Evolutionary conservation across 2,329 filamentous ascomycete species (phyloP).

Genomic region (Stagonosporopsis vannaccii): DNA sequence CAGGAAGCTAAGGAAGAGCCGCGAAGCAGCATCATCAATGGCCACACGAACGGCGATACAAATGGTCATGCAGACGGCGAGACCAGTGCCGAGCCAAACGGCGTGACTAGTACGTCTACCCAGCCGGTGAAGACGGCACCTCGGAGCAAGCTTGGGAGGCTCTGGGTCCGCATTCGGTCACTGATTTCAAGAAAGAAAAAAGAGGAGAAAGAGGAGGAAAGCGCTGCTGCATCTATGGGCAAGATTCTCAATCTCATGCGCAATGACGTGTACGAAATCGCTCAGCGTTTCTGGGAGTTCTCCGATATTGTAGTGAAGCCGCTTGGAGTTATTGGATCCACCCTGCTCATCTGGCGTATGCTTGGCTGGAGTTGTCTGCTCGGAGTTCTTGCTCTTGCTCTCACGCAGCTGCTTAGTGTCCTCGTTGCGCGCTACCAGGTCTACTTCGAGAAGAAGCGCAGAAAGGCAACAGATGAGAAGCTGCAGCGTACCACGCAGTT

Average conservation of each 20-base stretch:
- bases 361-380: slow-evolving; percentile 81
- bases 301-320: slow-evolving; percentile 78
- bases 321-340: slow-evolving; percentile 75
- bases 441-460: slow-evolving; percentile 72
- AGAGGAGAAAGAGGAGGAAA: slow-evolving; percentile 50
- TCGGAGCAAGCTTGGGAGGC: slow-evolving; percentile 13
- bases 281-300: slow-evolving; percentile 89
- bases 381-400: slow-evolving; percentile 72
- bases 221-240: slow-evolving; percentile 77
- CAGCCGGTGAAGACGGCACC: slow-evolving; percentile 10
- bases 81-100: slow-evolving; percentile 12
- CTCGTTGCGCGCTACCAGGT: slow-evolving; percentile 71
- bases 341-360: slow-evolving; percentile 76
- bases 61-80: slow-evolving; percentile 26
- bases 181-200: slow-evolving; percentile 37
- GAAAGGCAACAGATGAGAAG: slow-evolving; percentile 76
- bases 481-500: slow-evolving; percentile 85
- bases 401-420: slow-evolving; percentile 74
- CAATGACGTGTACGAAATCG: slow-evolving; percentile 80
- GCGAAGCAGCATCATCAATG: slow-evolving; percentile 26
- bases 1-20: slow-evolving; percentile 40
- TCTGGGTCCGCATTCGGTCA: slow-evolving; percentile 21
- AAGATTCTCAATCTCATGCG: slow-evolving; percentile 91
- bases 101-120: slow-evolving; percentile 9
- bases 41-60: slow-evolving; percentile 10